Evolutionary conservation across 176 grass and related monocot genomes (phyloP).

Genomic region (Coix lacrymajobi): DNA sequence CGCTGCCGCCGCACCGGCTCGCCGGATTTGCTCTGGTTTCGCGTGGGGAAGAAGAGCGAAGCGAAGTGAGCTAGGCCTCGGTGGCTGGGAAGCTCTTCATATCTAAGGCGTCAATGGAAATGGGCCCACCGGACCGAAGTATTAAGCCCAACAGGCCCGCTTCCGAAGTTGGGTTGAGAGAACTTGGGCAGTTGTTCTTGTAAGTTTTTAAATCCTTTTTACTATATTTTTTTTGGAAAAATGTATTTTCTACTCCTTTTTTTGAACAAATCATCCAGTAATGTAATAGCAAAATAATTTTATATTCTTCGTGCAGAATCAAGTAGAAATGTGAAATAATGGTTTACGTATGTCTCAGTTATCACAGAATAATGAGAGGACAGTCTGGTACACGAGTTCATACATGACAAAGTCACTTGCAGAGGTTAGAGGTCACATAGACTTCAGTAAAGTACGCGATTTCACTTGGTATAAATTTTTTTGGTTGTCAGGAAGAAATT

Average conservation of each 20-base stretch:
- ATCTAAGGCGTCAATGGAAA: not conserved
- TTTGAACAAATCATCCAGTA: not conserved
- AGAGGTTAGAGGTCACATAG: not conserved
- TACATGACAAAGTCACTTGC: not conserved
- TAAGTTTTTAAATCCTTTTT: not conserved
- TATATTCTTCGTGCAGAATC: not conserved
- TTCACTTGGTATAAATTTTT: slow-evolving; percentile 29
- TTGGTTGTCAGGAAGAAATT: not conserved
- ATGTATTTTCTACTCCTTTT: not conserved
- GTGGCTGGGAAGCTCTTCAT: not conserved
- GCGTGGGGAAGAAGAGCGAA: not conserved
- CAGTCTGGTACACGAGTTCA: too few species aligned
- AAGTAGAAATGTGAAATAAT: not conserved
- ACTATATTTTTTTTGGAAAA: not conserved
- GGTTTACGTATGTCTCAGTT: not conserved
- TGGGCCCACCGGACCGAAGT: not conserved
- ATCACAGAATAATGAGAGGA: not conserved
- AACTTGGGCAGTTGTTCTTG: not conserved
- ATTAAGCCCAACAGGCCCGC: not conserved
- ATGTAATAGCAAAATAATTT: not conserved
- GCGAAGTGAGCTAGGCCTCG: not conserved
- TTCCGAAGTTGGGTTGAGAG: not conserved
- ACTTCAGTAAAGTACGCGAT: not conserved
- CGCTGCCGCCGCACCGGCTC: not conserved
- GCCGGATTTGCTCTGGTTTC: slow-evolving; percentile 17